Evolutionary conservation across 768 basidiomycete species (phyloP), one percentile per base, ranked within the genome.

Genomic region (Rhodotorula diobovata): DNA sequence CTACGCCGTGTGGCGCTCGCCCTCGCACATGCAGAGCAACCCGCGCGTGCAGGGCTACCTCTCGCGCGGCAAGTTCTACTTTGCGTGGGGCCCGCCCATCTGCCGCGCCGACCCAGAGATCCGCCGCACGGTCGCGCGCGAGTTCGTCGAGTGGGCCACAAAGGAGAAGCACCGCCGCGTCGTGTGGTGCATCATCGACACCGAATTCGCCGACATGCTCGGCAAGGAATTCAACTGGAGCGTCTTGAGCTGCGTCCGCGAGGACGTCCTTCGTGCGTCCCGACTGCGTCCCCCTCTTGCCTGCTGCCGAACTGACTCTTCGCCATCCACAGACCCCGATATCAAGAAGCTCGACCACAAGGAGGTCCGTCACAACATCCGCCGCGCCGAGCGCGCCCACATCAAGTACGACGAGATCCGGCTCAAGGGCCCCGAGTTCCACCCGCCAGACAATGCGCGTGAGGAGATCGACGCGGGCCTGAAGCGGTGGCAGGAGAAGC

Each of bases 401-500:
- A 58, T 75, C 54, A 59, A 68, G 37, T 67, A 63, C 70, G 64
- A 63, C 25, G 73, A 71, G 48, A 32, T 68, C 11, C 45, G 59
- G 28, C 62, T 74, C 35, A 63, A 64, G 46, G 68, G 62, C 16
- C 72, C 72, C 5, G 18, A 34, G 1, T 70, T 46, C 30, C 1
- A 50, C n/a, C 70, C 64, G 32, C 61, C 65, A 16, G 67, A 66
- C 6, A 61, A 62, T 9, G 45, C 58, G 30, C 58, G 55, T 25
- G 12, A 59, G 11, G 70, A 93, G 32, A 67, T 71, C 37, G 73
- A 75, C 37, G 54, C 45, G 2, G 73, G 73, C 0, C 34, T 75
- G 15, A 67, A 68, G 39, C 25, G 48, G 30, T 75, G 73, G 73
- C 68, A 68, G 32, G 32, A 35, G 9, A 41, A 59, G 23, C 46